Percentiles rank a stretch among this genome's conserved stretches.
These are phyloP conservation scores for Straminergon stramineum DNA, from an alignment of 225 moss, liverwort and hornwort species.

Conservation along the genomic window DNA sequence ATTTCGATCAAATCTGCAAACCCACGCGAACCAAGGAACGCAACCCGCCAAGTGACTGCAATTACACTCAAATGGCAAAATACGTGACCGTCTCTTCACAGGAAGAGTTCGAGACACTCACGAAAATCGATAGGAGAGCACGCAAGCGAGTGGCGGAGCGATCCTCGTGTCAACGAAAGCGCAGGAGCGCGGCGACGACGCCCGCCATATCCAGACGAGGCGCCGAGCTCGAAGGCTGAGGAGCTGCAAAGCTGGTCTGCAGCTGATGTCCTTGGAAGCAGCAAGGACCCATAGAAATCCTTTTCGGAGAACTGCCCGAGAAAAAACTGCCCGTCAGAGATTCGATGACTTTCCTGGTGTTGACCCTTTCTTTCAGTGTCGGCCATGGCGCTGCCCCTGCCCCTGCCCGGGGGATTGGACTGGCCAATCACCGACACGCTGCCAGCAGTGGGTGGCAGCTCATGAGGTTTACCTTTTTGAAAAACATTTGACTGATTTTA, in stretches of 20 bases:
- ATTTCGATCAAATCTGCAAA: not conserved
- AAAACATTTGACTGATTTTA: not conserved
- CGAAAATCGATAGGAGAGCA: not conserved
- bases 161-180: not conserved
- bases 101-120: not conserved
- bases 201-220: not conserved
- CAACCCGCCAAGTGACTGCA: not conserved
- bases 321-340: not conserved
- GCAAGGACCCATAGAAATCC: not conserved
- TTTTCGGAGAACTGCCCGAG: too few relatives aligned
- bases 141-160: not conserved
- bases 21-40: not conserved
- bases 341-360: not conserved
- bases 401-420: not conserved
- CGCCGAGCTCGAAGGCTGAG: not conserved
- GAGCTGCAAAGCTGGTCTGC: not conserved
- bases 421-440: not conserved
- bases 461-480: not conserved
- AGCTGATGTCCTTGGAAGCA: not conserved
- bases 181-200: not conserved
- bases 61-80: not conserved
- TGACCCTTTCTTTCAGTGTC: not conserved
- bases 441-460: not conserved
- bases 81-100: not conserved
- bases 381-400: not conserved